Percentiles rank a stretch among this genome's conserved stretches.
phyloP scores from a whole-genome alignment of 495 filamentous ascomycete genomes.

The Amorphotheca resinae region DNA sequence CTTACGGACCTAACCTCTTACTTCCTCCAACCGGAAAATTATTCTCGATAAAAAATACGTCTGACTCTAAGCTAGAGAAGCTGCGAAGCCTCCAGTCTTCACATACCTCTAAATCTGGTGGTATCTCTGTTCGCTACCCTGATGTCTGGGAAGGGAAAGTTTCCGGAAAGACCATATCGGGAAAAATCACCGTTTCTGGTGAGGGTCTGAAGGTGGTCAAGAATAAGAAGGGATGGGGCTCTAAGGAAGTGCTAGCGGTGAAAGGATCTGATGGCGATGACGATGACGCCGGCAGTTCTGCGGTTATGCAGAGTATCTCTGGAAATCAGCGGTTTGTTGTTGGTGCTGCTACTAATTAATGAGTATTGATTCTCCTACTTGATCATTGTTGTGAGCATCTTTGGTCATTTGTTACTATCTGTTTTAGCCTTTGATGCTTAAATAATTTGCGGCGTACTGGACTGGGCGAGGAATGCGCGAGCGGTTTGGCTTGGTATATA shows the following conservation, averaged over 20 bases:
- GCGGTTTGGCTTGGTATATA: too few species aligned
- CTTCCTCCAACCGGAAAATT: background rate
- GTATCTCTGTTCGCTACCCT: conserved; percentile 10
- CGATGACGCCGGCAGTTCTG: conserved; percentile 7
- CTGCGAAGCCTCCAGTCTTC: conserved; percentile 8
- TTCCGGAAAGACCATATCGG: conserved; percentile 10
- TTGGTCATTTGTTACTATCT: too few species aligned
- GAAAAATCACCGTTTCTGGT: conserved; percentile 6
- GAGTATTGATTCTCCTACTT: too few species aligned
- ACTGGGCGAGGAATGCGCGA: too few species aligned
- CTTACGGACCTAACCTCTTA: conserved; percentile 7
- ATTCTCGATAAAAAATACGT: background rate
- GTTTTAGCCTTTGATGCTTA: too few species aligned
- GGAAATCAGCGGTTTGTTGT: conserved; percentile 8
- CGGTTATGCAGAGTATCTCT: conserved; percentile 6
- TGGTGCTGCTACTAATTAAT: too few species aligned
- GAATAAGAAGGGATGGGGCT: conserved; percentile 9
- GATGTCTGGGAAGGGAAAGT: conserved; percentile 14
- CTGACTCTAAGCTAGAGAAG: background rate
- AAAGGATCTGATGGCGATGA: conserved; percentile 9
- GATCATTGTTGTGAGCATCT: too few species aligned
- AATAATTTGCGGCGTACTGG: too few species aligned
- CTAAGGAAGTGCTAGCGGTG: conserved; percentile 8
- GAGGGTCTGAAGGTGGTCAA: conserved; percentile 8
- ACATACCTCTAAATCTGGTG: conserved; percentile 8